A percentile compares a stretch with the other conserved stretches of the same genome.
These are phyloP conservation scores for Coemansia guatemalensis DNA, from an alignment of 192 early-diverging fungal species.

Conservation along the genomic window DNA sequence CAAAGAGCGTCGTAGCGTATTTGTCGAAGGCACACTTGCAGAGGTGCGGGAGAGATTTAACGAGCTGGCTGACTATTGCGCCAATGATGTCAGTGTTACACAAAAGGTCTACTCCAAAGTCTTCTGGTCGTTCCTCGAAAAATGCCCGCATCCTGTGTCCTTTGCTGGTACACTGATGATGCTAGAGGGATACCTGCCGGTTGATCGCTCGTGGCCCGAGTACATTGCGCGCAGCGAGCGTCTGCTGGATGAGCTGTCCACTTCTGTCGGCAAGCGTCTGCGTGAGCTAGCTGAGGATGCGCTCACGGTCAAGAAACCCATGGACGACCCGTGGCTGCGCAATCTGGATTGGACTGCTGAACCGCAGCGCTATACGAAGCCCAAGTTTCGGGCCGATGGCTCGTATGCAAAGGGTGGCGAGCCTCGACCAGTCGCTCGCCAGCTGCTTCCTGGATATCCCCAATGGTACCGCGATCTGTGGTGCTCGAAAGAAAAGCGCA, in stretches of 20 bases:
- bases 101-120: conserved; percentile 68
- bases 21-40: conserved; percentile 58
- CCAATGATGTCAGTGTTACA: conserved; percentile 80
- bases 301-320: conserved; percentile 27
- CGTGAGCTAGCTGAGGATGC: conserved; percentile 53
- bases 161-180: conserved; percentile 90
- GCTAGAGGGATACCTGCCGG: conserved; percentile 81
- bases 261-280: conserved; percentile 49
- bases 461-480: conserved; percentile 85
- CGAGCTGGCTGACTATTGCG: conserved; percentile 77
- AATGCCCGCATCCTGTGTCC: conserved; percentile 93
- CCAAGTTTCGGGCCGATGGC: conserved; percentile 32
- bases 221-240: conserved; percentile 64
- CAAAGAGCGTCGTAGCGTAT: conserved; percentile 61
- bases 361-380: conserved; percentile 51
- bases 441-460: conserved; percentile 59
- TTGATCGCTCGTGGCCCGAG: conserved; percentile 74
- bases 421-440: conserved; percentile 42
- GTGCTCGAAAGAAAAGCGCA: conserved; percentile 54
- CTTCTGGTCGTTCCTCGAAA: conserved; percentile 67
- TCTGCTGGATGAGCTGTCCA: conserved; percentile 55
- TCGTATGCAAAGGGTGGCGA: conserved; percentile 51
- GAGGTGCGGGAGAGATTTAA: conserved; percentile 69
- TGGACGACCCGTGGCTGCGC: conserved; percentile 75
- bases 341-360: conserved; percentile 74